A percentile compares a stretch with the other conserved stretches of the same genome.
Conservation (phyloP, 805 yeast genomes). For the Wickerhamiella azymoides region DNA sequence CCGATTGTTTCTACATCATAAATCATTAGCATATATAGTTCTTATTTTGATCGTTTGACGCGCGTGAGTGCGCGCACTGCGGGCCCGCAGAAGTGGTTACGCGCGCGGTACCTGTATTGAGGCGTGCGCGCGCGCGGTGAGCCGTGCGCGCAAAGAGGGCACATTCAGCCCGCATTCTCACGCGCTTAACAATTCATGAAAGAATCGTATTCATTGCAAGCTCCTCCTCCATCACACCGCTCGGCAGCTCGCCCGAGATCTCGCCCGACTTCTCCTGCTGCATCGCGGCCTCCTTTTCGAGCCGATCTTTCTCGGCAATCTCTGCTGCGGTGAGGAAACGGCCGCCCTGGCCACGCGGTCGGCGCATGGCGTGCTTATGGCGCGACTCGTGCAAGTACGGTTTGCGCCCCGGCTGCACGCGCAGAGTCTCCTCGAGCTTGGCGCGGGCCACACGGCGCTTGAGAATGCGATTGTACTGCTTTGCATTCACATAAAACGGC, state of each 20-base stretch:
- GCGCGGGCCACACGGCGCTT: constrained; percentile 92
- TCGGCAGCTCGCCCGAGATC: constrained; percentile 1
- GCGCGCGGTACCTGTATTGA: too few species aligned
- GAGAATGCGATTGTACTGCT: constrained; percentile 88
- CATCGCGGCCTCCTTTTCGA: constrained; percentile 17
- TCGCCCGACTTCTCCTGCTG: not conserved
- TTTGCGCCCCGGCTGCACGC: constrained; percentile 77
- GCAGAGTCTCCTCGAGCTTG: constrained; percentile 73
- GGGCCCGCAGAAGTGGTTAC: too few species aligned
- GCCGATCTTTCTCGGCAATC: constrained; percentile 43
- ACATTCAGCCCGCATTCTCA: not conserved
- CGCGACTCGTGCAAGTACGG: constrained; percentile 94
- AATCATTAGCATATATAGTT: too few species aligned
- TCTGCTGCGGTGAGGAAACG: constrained; percentile 89
- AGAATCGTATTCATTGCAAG: not conserved
- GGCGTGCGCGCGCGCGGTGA: too few species aligned
- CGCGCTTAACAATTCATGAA: not conserved
- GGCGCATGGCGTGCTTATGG: constrained; percentile 97
- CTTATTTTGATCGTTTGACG: too few species aligned
- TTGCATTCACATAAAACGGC: constrained; percentile 95
- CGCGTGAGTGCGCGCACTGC: too few species aligned
- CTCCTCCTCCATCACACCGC: constrained; percentile 6
- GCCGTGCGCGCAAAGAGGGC: too few species aligned
- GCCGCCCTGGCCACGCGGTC: constrained; percentile 99
- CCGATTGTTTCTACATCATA: too few species aligned